Base-by-base conservation (phyloP, 352 stramenopile species). In the Ochromonadaceae sp. region DNA sequence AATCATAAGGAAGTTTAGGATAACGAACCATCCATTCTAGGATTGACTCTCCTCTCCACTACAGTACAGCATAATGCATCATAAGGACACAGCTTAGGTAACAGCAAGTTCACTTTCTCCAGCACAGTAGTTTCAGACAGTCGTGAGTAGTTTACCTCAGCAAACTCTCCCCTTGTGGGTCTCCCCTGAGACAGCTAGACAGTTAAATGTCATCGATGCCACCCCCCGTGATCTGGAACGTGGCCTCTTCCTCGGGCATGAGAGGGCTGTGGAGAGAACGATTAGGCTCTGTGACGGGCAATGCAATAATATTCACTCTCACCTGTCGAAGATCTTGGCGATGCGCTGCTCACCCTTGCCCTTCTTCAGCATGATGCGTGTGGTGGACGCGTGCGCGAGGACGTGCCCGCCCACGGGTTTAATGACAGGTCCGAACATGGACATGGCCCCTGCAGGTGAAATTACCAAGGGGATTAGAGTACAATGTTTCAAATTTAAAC, bases 291-390 rank as follows among this genome's bases (percentile, higher is more conserved):
- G 75, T 79, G 86, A 66, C n/a, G 9, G 14, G 66, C 32, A 58
- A 58, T 20, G 67, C 3, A 12, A 57, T n/a, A 22, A 68, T 68
- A 47, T 25, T 39, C 22, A 60, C 38, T 53, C 42, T 69, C 32
- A 61, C 53, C 53, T 61, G 34, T 61, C 53, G 35, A 61, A 61
- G 17, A 38, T 62, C 25, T 74, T 88, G 75, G 79, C 88, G 44
- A 92, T 85, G 12, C 85, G 81, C 52, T 90, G 83, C 52, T 93
- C 84, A 30, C 81, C 86, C 25, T 84, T 84, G 5, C 85, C 87
- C 69, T 96, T 96, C 57, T 88, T 87, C 72, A 77, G 60, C 22
- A 68, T 53, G 25, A 77, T 32, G 39, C 72, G 43, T 4, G 72
- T 77, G 14, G 67, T 76, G 52, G 61, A 73, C 10, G 72, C 72